Evolutionary conservation across 106 monocot genomes (phyloP).

Genomic region (Hemerocallis citrina): DNA sequence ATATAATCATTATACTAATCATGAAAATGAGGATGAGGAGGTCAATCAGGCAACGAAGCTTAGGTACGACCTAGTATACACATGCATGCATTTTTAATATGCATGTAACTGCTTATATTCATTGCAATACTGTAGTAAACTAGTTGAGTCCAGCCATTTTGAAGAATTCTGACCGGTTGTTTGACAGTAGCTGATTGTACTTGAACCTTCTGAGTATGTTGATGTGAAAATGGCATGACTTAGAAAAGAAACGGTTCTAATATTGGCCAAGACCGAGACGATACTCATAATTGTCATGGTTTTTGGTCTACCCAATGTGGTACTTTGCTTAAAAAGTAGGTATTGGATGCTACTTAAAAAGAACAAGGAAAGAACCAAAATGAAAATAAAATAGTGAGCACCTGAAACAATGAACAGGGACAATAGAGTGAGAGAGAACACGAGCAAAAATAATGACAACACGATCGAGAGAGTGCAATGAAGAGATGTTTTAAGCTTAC

Average conservation of each 20-base stretch:
- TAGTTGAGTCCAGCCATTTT: neutral
- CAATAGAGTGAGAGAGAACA: no score
- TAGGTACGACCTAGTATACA: constrained; percentile 30
- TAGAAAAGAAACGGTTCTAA: neutral
- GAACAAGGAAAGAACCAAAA: no score
- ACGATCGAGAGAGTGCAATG: no score
- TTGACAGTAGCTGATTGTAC: no score
- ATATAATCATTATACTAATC: constrained; percentile 46
- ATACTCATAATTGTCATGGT: no score
- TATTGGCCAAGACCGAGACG: no score
- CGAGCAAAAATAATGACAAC: no score
- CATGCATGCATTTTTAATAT: neutral
- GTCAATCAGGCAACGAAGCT: constrained; percentile 32
- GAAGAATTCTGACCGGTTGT: neutral
- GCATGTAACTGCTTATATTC: neutral
- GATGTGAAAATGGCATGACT: neutral
- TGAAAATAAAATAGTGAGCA: no score
- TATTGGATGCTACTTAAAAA: no score
- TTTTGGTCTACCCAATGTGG: neutral
- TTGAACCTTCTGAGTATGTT: neutral
- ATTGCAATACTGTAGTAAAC: neutral
- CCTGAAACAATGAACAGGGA: no score
- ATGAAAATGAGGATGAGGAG: constrained; percentile 55
- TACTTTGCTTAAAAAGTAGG: no score
- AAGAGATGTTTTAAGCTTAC: no score